Evolutionary conservation across 768 basidiomycete genomes (phyloP).

Genomic region (Mrakia blollopis): DNA sequence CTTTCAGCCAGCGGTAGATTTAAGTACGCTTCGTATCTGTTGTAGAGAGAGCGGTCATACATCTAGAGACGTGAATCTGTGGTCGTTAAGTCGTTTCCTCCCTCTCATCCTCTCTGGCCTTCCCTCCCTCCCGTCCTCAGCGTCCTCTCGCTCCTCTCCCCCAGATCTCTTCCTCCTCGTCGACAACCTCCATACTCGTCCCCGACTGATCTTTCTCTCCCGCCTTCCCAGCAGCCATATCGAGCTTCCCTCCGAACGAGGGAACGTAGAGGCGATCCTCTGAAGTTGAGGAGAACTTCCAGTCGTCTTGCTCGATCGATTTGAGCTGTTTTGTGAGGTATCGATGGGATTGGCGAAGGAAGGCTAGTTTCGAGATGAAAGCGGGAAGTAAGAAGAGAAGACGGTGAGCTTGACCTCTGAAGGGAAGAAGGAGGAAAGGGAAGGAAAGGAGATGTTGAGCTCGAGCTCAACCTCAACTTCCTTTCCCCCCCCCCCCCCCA

Average conservation of each 20-base stretch:
- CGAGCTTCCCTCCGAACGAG: background rate
- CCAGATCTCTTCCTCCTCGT: slow-evolving; percentile 1
- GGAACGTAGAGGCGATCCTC: slow-evolving; percentile 12
- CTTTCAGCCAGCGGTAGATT: too few relatives aligned
- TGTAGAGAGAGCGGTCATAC: too few relatives aligned
- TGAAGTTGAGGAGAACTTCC: background rate
- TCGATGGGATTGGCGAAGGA: slow-evolving; percentile 8
- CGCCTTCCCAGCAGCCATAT: background rate
- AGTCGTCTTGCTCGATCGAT: slow-evolving; percentile 4
- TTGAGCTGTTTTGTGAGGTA: slow-evolving; percentile 13
- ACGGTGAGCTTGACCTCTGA: background rate
- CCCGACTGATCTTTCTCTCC: background rate
- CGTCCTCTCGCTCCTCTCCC: background rate
- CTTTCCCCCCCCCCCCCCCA: too few relatives aligned
- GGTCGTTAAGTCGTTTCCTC: slow-evolving; percentile 8
- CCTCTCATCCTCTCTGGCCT: background rate
- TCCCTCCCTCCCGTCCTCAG: background rate
- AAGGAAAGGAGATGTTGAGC: background rate
- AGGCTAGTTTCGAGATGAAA: background rate
- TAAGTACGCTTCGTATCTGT: too few relatives aligned
- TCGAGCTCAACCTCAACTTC: background rate
- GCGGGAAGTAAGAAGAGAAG: background rate
- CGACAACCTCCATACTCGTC: background rate
- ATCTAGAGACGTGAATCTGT: too few relatives aligned
- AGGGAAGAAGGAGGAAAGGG: background rate